Base-by-base conservation (phyloP, 331 rosid genomes). In the Phaseolus coccineus region DNA sequence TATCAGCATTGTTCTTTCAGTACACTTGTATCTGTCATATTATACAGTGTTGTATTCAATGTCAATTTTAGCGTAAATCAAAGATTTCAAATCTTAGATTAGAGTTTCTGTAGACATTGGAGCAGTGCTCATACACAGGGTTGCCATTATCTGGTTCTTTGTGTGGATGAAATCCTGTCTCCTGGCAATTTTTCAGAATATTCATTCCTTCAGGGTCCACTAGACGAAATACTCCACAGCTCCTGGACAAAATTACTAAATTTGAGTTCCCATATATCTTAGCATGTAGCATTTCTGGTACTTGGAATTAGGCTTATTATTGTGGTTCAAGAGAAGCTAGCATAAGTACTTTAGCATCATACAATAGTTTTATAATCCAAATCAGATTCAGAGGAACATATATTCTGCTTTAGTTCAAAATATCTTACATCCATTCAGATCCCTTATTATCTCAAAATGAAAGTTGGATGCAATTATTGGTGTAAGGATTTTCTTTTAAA, bases 61-160 rank as follows among this genome's bases (percentile, higher is more conserved):
- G 51, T 52, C 77, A 57, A 52, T 68, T 62, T 92, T 80, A 88
- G n/a, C 95, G 95, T 85, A 92, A 84, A 78, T 92, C 96, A 61
- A 89, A 86, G 66, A 94, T 90, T 86, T 92, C 97, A 76, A 92
- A 94, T 88, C 95, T 87, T 80, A 94, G 81, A 77, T 91, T 88
- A 59, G 95, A 82, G 78, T 89, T 91, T 76, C 66, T 89, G 87
- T 92, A 91, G 63, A 94, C 94, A 78, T 91, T 87, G 80, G 89
- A 77, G 87, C 93, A 94, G 65, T 83, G 85, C 77, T 83, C 90
- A 61, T 89, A 94, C 66, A 92, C 71, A 62, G 90, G 87, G 70
- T 68, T 83, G 19, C 93, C 92, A 77, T 86, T 88, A 12, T 84
- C 86, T 33, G 91, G 85, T 46, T 92, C 96, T 37, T 69, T 55